These are phyloP conservation scores for Bidens hawaiensis DNA, from an alignment of 140 eudicot genomes.

Conservation along the genomic window DNA sequence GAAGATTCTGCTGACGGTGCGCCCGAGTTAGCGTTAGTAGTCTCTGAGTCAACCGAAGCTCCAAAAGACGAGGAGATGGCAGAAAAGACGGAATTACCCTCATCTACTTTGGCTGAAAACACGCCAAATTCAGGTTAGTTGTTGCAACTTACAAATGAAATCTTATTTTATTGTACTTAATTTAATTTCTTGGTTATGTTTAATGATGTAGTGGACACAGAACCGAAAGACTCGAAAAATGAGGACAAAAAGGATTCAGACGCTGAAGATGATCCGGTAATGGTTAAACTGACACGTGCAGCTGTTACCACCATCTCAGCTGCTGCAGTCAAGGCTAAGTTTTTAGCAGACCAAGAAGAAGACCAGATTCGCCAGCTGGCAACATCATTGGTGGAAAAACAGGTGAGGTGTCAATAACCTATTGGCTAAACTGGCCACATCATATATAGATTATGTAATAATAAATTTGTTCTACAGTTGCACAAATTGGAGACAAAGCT, in stretches of 20 bases:
- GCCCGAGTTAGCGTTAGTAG: conserved; percentile 9
- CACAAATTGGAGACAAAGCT: conserved; percentile 79
- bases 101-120: conserved; percentile 35
- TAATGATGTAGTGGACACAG: conserved; percentile 34
- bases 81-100: conserved; percentile 35
- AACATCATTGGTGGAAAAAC: conserved; percentile 67
- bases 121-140: conserved; percentile 52
- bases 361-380: conserved; percentile 77
- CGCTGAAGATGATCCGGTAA: conserved; percentile 35
- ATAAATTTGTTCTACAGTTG: conserved; percentile 43
- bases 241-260: conserved; percentile 23
- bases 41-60: conserved; percentile 38
- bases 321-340: conserved; percentile 88
- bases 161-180: background rate
- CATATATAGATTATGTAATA: background rate
- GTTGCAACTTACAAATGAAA: background rate
- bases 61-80: conserved; percentile 50
- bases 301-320: conserved; percentile 80
- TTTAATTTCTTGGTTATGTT: background rate
- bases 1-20: conserved; percentile 27
- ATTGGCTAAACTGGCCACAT: too few relatives aligned
- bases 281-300: conserved; percentile 56
- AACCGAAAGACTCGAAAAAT: conserved; percentile 27
- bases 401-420: conserved; percentile 57
- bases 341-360: conserved; percentile 84